Percentiles rank a stretch among this genome's conserved stretches.
These are phyloP conservation scores for Pseudonitzschia pungens DNA, from an alignment of 108 stramenopile species.

Conservation along the genomic window DNA sequence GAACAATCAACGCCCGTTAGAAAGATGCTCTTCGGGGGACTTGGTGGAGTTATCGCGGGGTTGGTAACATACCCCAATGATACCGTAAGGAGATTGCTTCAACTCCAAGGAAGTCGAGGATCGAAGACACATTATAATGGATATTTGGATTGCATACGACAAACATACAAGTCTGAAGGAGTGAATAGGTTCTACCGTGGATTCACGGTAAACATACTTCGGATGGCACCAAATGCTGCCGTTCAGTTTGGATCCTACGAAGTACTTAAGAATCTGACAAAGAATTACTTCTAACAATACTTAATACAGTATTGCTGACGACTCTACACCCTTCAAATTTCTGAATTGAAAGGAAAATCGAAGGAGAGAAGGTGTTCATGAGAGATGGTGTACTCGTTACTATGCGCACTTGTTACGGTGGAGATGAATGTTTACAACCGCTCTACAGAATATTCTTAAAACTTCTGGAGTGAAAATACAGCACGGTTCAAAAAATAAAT, in stretches of 20 bases:
- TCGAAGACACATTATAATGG: slow-evolving; percentile 63
- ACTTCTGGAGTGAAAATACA: no score
- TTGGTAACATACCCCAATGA: slow-evolving; percentile 88
- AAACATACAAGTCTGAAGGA: slow-evolving; percentile 62
- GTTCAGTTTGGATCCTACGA: slow-evolving; percentile 87
- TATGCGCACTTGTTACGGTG: no score
- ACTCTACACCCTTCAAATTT: not conserved
- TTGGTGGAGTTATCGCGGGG: slow-evolving; percentile 80
- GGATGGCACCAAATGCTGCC: slow-evolving; percentile 89
- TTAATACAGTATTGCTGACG: not conserved
- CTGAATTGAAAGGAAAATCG: no score
- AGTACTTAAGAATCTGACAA: slow-evolving; percentile 56
- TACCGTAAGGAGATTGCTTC: slow-evolving; percentile 81
- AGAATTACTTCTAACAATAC: slow-evolving; percentile 18
- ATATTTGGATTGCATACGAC: slow-evolving; percentile 78
- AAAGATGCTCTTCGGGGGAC: slow-evolving; percentile 81
- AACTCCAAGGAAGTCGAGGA: slow-evolving; percentile 85
- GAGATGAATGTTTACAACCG: no score
- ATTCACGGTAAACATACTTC: slow-evolving; percentile 64
- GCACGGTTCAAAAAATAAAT: no score
- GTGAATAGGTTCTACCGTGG: slow-evolving; percentile 78
- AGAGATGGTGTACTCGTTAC: no score
- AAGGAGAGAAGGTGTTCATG: no score
- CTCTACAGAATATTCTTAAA: no score
- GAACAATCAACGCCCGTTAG: slow-evolving; percentile 34